phyloP scores from a whole-genome alignment of 495 filamentous ascomycete species.

The Lineolata rhizophorae region DNA sequence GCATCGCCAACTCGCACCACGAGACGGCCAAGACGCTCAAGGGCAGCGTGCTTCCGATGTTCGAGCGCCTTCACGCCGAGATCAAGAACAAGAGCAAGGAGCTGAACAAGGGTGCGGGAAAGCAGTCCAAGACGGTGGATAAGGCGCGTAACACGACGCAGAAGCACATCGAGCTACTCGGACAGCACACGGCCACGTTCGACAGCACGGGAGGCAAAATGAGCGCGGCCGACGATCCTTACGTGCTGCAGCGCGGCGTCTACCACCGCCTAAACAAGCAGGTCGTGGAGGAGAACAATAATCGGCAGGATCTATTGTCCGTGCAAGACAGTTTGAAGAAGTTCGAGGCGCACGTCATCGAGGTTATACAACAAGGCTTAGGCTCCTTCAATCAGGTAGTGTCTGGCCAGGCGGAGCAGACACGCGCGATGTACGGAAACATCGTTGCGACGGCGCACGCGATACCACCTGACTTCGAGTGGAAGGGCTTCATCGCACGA shows the following conservation, averaged over 20 bases:
- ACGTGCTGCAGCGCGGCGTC: constrained; percentile 63
- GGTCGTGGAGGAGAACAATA: constrained; percentile 84
- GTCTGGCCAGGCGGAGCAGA: constrained; percentile 58
- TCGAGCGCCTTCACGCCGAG: constrained; percentile 81
- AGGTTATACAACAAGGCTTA: constrained; percentile 63
- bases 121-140: constrained; percentile 70
- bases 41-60: constrained; percentile 57
- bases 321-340: constrained; percentile 74
- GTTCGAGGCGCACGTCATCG: constrained; percentile 72
- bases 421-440: constrained; percentile 57
- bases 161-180: constrained; percentile 88
- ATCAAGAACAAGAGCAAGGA: constrained; percentile 92
- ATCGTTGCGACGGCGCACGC: constrained; percentile 55
- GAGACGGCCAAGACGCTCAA: constrained; percentile 81
- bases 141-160: constrained; percentile 73
- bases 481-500: constrained; percentile 56
- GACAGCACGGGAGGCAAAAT: constrained; percentile 47
- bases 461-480: constrained; percentile 85
- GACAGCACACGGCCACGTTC: constrained; percentile 55
- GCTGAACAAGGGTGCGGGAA: constrained; percentile 60
- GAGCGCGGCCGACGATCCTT: constrained; percentile 57
- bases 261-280: constrained; percentile 72
- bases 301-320: constrained; percentile 67
- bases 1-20: constrained; percentile 61
- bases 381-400: constrained; percentile 57